Conservation (phyloP, 176 grass and related monocot species). For the Triticum monococcum region DNA sequence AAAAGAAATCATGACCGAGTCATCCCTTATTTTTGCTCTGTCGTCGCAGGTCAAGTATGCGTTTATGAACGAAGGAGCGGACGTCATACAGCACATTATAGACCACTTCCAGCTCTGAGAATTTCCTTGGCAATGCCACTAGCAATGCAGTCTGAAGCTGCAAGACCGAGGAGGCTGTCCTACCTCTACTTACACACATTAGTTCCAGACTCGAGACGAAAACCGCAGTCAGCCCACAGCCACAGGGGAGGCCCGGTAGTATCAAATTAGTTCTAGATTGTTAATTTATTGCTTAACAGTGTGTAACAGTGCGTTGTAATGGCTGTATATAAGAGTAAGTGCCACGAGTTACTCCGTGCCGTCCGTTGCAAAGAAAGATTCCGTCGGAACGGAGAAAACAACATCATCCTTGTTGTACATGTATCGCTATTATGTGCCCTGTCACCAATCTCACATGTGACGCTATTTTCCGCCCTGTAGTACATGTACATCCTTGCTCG, state of each 20-base stretch:
- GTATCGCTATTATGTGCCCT: too few species aligned
- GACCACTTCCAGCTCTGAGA: conserved; percentile 58
- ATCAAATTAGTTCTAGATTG: neutral
- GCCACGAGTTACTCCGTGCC: neutral
- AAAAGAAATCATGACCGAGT: too few species aligned
- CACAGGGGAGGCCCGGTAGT: neutral
- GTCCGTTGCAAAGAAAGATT: neutral
- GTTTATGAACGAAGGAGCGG: conserved; percentile 75
- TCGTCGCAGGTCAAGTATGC: conserved; percentile 55
- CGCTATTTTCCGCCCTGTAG: too few species aligned
- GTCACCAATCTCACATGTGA: too few species aligned
- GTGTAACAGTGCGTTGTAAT: neutral
- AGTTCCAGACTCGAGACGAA: neutral
- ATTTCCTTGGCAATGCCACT: neutral
- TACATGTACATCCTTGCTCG: too few species aligned
- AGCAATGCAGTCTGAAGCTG: neutral
- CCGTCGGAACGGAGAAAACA: neutral
- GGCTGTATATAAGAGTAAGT: neutral
- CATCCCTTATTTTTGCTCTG: neutral
- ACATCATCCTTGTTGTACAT: neutral
- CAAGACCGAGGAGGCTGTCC: neutral
- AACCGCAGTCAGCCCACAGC: neutral
- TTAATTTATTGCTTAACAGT: neutral
- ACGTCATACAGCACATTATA: conserved; percentile 75
- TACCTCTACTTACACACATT: neutral